A percentile compares a stretch with the other conserved stretches of the same genome.
Conservation (phyloP, 306 rosid species). For the Cicer chorassanicum region DNA sequence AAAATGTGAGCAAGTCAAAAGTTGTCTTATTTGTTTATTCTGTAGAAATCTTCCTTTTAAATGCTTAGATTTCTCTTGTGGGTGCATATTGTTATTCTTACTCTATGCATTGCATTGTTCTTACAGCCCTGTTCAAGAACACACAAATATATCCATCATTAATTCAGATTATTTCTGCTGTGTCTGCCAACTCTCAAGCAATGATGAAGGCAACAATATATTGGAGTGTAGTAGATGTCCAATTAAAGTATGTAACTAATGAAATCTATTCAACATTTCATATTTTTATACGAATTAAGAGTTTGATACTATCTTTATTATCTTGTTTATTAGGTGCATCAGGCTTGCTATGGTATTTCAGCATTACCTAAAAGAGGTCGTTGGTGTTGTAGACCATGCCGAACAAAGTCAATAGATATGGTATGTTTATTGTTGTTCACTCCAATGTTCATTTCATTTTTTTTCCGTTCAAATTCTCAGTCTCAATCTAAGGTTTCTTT, state of each 20-base stretch:
- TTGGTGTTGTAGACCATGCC: slow-evolving; percentile 77
- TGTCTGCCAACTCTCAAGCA: slow-evolving; percentile 66
- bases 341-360: slow-evolving; percentile 71
- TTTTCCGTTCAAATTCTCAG: slow-evolving; percentile 9
- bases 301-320: slow-evolving; percentile 22
- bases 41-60: slow-evolving; percentile 28
- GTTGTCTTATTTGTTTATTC: slow-evolving; percentile 27
- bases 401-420: slow-evolving; percentile 57
- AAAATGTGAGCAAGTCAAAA: slow-evolving; percentile 54
- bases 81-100: slow-evolving; percentile 32
- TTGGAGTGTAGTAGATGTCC: slow-evolving; percentile 62
- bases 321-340: slow-evolving; percentile 64
- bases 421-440: slow-evolving; percentile 41
- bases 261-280: slow-evolving; percentile 36
- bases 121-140: slow-evolving; percentile 59
- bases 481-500: slow-evolving; percentile 6
- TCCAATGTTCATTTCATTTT: not conserved
- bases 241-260: slow-evolving; percentile 55
- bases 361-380: slow-evolving; percentile 61
- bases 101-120: slow-evolving; percentile 15
- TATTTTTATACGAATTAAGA: slow-evolving; percentile 27
- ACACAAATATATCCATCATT: slow-evolving; percentile 35
- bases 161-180: slow-evolving; percentile 62
- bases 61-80: slow-evolving; percentile 19
- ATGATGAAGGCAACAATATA: slow-evolving; percentile 57